These are phyloP conservation scores for Quercus phellos DNA, from an alignment of 331 rosid species.

Conservation along the genomic window DNA sequence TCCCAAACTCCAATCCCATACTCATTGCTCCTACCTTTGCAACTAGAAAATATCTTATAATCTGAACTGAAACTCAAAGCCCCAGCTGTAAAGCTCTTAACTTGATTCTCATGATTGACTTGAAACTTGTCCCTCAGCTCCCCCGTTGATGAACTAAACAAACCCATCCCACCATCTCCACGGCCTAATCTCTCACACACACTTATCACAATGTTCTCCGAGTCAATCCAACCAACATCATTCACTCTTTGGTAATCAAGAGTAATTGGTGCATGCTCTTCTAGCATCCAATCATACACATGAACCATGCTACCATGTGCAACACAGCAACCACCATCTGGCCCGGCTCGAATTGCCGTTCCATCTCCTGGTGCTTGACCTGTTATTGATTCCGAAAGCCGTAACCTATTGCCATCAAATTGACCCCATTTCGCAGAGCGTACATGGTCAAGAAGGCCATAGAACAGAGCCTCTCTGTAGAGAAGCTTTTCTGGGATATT, in stretches of 20 bases:
- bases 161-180: constrained; percentile 85
- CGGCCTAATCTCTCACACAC: constrained; percentile 75
- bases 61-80: constrained; percentile 76
- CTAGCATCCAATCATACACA: constrained; percentile 89
- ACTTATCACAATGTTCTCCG: constrained; percentile 50
- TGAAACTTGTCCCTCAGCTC: constrained; percentile 71
- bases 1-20: constrained; percentile 98
- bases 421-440: constrained; percentile 79
- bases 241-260: constrained; percentile 84
- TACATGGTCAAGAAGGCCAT: constrained; percentile 74
- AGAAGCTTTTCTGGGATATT: constrained; percentile 68
- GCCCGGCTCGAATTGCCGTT: constrained; percentile 86
- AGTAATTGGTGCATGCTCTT: constrained; percentile 68
- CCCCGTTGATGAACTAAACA: constrained; percentile 63
- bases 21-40: constrained; percentile 90
- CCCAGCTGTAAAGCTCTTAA: constrained; percentile 87
- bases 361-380: constrained; percentile 97
- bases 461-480: constrained; percentile 73
- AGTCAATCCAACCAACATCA: constrained; percentile 83
- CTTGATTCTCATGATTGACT: constrained; percentile 70
- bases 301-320: constrained; percentile 95
- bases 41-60: constrained; percentile 66
- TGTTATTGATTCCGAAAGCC: constrained; percentile 41
- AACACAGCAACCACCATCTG: constrained; percentile 88
- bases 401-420: constrained; percentile 73